phyloP scores from a whole-genome alignment of 208 protist genomes.

The Trypanosoma scelopori region DNA sequence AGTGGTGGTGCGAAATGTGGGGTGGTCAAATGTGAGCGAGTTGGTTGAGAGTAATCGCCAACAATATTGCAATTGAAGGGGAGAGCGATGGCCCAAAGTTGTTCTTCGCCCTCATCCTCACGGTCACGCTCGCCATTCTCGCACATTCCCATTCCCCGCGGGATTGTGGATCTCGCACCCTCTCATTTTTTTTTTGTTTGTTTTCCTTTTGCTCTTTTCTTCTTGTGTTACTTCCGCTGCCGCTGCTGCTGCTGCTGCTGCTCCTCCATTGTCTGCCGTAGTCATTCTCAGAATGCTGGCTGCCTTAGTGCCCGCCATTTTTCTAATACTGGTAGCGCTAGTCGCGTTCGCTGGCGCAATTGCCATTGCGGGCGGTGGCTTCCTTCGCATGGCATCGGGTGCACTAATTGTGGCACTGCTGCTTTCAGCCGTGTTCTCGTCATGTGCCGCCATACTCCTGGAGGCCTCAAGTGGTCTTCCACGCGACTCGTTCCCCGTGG shows the following conservation, averaged over 20 bases:
- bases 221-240: constrained; percentile 14
- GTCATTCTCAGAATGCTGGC: constrained; percentile 2
- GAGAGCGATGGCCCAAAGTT: too few species aligned
- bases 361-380: constrained; percentile 42
- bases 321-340: constrained; percentile 26
- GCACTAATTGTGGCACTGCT: constrained; percentile 42
- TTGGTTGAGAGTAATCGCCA: too few species aligned
- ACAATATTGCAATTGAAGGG: too few species aligned
- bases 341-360: constrained; percentile 39
- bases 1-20: too few species aligned
- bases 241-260: too few species aligned
- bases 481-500: constrained; percentile 8
- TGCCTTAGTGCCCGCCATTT: background rate
- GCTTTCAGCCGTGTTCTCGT: constrained; percentile 47
- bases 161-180: too few species aligned
- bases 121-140: too few species aligned
- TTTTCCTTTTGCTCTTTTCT: too few species aligned
- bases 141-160: too few species aligned
- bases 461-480: constrained; percentile 21
- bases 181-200: constrained; percentile 19
- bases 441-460: constrained; percentile 32
- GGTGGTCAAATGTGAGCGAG: too few species aligned
- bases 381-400: constrained; percentile 40
- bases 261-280: background rate
- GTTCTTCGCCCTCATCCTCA: too few species aligned